Base-by-base conservation (phyloP, 441 rosid genomes). In the Pelargonium citronellum region DNA sequence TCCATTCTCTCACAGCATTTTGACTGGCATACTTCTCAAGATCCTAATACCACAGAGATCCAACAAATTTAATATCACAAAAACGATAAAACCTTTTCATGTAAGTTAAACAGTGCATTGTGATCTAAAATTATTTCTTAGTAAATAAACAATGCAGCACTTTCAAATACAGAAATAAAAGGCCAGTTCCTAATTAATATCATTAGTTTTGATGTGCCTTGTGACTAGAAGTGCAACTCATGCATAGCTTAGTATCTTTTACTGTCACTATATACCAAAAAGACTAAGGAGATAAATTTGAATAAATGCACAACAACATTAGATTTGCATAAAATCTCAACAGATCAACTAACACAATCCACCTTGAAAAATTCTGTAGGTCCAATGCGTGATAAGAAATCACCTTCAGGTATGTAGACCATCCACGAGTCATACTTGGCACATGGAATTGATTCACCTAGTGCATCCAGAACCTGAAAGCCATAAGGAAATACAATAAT, bases 301-400 rank as follows among this genome's bases (percentile, higher is more conserved):
- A 17, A 17, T 3, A 20, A 20, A 19, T 19, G 30, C 10, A 19
- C 17, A 60, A 10, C 19, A 19, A 15, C 62, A 27, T 39, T 15
- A 27, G 51, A 66, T 8, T 49, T 60, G 58, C 16, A 67, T 55
- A 55, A 24, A 22, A 67, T 9, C 15, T 17, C 6, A 43, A 65
- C 13, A 9, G 19, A 11, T 30, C 58, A 39, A 69, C 44, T 46
- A 73, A 12, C 24, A 58, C 30, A 67, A 69, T 61, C 61, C 69
- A 94, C 98, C 98, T 89, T 89, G 74, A 78, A 90, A 83, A 89
- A 89, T 70, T 91, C 96, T 0, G 91, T 87, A n/a, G 96, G 95
- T 20, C 98, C 97, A 39, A 94, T 94, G 68, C 88, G 87, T 5
- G 98, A 93, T 75, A 91, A 82, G 84, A 93, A 89, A 62, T 93